Conservation (phyloP, 352 stramenopile genomes). For the Phytophthora ohioensis region DNA sequence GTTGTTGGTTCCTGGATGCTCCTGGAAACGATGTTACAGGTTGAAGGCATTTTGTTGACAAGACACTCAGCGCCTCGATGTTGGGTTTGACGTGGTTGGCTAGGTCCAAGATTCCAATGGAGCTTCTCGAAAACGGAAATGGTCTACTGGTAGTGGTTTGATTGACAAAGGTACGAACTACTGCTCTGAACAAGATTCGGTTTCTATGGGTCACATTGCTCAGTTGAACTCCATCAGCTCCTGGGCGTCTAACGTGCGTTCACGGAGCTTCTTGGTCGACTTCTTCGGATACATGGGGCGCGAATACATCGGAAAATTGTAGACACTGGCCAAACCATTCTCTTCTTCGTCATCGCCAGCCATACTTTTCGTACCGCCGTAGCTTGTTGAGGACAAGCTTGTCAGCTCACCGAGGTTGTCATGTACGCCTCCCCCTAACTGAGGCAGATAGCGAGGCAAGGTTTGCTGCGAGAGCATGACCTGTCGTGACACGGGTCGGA, state of each 20-base stretch:
- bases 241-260: constrained; percentile 43
- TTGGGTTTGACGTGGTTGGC: neutral
- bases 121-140: neutral
- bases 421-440: constrained; percentile 39
- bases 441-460: constrained; percentile 54
- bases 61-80: constrained; percentile 13
- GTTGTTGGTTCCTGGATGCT: constrained; percentile 16
- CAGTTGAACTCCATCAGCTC: constrained; percentile 68
- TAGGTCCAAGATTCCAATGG: neutral
- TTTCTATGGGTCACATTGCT: constrained; percentile 39
- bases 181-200: constrained; percentile 6
- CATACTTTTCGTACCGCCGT: constrained; percentile 19
- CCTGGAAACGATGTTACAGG: constrained; percentile 29
- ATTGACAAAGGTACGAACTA: constrained; percentile 31
- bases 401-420: constrained; percentile 37
- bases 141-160: constrained; percentile 14
- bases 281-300: constrained; percentile 49
- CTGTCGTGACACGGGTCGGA: constrained; percentile 59
- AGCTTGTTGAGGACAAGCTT: constrained; percentile 3
- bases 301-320: constrained; percentile 71
- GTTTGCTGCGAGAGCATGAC: constrained; percentile 45
- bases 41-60: constrained; percentile 43
- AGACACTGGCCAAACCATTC: constrained; percentile 41
- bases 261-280: constrained; percentile 59
- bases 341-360: constrained; percentile 28